Evolutionary conservation across 2,329 filamentous ascomycete species (phyloP), one percentile per base, ranked within the genome.

Genomic region (Colletotrichum sp.): DNA sequence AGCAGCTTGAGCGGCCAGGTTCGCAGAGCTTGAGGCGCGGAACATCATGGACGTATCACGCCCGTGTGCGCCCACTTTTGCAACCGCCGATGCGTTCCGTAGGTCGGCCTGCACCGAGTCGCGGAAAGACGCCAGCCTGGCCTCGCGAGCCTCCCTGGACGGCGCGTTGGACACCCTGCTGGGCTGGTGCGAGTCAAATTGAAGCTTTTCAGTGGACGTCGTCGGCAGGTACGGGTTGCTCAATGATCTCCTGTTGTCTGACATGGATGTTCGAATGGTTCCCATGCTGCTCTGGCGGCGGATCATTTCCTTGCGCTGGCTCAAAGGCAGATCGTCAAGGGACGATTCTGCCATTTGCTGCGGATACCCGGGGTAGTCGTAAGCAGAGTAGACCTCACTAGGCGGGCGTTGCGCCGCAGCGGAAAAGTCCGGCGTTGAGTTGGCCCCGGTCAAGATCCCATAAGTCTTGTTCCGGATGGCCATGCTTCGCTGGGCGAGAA

Each of bases 261-360:
- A 59, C 26, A 76, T 66, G 18, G 78, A 75, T 0, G 80, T 83
- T 55, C 79, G 79, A 77, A 85, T 82, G 64, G 86, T 73, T 15
- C 73, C 70, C 13, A 65, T 77, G 79, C 87, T 89, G 77, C 82
- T 88, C 57, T 90, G 89, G 36, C 90, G 77, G 12, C 72, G 91
- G 71, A 94, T 91, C 32, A 94, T 83, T 62, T 90, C 85, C 71
- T 89, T 90, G 59, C 94, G 92, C 79, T 94, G 91, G 57, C 92
- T 93, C 21, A 97, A 88, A 0, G 95, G 93, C 78, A 96, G 88
- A 72, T 96, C 91, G 76, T 96, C 95, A 2, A 89, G 86, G 3
- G 77, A 76, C 21, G n/a, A 72, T 26, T 55, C 32, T 15, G 30
- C 36, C 30, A 63, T 44, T 6, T 68, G 70, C 8, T 28, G 59